Evolutionary conservation across 2,329 filamentous ascomycete genomes (phyloP).

Genomic region (Leptographium wingfieldii): DNA sequence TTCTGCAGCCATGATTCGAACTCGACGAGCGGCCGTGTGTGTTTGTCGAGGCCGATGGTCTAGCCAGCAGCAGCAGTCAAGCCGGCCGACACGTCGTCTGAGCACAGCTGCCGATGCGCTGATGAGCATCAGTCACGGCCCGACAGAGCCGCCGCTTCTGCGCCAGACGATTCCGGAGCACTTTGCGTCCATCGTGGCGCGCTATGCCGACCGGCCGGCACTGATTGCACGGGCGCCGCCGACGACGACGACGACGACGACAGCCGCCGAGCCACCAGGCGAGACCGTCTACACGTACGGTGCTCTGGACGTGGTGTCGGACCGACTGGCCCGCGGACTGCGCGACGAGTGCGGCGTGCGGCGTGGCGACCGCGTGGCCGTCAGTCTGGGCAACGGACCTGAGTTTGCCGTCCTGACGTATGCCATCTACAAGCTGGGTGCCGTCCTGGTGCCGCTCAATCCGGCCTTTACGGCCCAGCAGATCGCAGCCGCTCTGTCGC

Average conservation of each 20-base stretch:
- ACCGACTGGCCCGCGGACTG: constrained; percentile 60
- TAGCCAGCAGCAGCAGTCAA: no score
- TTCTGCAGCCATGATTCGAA: no score
- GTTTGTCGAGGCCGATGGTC: no score
- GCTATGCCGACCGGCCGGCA: constrained; percentile 50
- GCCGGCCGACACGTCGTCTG: no score
- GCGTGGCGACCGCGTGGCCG: constrained; percentile 74
- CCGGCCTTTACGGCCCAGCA: constrained; percentile 75
- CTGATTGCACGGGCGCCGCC: constrained; percentile 38
- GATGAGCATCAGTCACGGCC: constrained; percentile 3
- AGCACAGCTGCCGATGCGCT: no score
- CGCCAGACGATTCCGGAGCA: constrained; percentile 59
- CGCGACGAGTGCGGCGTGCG: constrained; percentile 51
- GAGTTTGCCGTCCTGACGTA: constrained; percentile 82
- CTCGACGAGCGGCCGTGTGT: no score
- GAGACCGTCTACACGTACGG: constrained; percentile 64
- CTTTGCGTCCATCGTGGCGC: constrained; percentile 52
- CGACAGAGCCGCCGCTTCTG: constrained; percentile 48
- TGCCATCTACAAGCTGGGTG: constrained; percentile 88
- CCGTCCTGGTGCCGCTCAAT: constrained; percentile 84
- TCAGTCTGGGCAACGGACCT: constrained; percentile 73
- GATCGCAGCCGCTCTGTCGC: constrained; percentile 63
- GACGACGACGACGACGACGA: not conserved
- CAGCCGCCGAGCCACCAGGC: not conserved
- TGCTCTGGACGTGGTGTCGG: constrained; percentile 62